These are phyloP conservation scores for Cytospora paraplurivora DNA, from an alignment of 2,329 filamentous ascomycete genomes.

Conservation along the genomic window DNA sequence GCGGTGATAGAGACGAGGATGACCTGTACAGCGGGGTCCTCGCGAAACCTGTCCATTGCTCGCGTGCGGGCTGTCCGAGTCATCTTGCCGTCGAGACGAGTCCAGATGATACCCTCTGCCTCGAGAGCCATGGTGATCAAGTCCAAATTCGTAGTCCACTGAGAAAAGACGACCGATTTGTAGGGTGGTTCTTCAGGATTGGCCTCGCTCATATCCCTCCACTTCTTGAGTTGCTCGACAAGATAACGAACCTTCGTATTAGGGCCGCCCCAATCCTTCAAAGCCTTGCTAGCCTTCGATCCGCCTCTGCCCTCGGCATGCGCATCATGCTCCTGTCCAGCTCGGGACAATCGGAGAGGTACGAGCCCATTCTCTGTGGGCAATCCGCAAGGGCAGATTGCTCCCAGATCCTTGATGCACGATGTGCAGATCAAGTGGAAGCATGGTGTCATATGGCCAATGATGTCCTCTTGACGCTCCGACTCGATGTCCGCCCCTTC, in stretches of 20 bases:
- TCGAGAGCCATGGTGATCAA: slow-evolving; percentile 83
- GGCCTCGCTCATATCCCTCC: slow-evolving; percentile 62
- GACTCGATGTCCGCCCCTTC: slow-evolving; percentile 59
- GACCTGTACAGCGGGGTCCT: slow-evolving; percentile 70
- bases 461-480: slow-evolving; percentile 63
- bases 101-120: slow-evolving; percentile 65
- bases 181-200: slow-evolving; percentile 70
- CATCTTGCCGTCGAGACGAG: slow-evolving; percentile 92
- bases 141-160: slow-evolving; percentile 94
- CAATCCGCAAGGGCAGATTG: slow-evolving; percentile 56
- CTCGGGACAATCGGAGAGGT: slow-evolving; percentile 65
- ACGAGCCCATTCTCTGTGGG: slow-evolving; percentile 41
- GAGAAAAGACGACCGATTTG: slow-evolving; percentile 93
- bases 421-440: slow-evolving; percentile 80
- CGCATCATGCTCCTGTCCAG: slow-evolving; percentile 59
- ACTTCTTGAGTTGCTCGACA: slow-evolving; percentile 69
- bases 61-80: slow-evolving; percentile 69
- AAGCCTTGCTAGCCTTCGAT: slow-evolving; percentile 51
- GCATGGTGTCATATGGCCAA: slow-evolving; percentile 83
- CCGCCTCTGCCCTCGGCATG: slow-evolving; percentile 57
- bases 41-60: slow-evolving; percentile 77
- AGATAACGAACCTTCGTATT: slow-evolving; percentile 90
- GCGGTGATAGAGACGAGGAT: slow-evolving; percentile 92
- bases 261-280: slow-evolving; percentile 76
- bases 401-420: slow-evolving; percentile 67